Base-by-base conservation (phyloP, 78 protist genomes). In the Planoprotostelium fungivorum region DNA sequence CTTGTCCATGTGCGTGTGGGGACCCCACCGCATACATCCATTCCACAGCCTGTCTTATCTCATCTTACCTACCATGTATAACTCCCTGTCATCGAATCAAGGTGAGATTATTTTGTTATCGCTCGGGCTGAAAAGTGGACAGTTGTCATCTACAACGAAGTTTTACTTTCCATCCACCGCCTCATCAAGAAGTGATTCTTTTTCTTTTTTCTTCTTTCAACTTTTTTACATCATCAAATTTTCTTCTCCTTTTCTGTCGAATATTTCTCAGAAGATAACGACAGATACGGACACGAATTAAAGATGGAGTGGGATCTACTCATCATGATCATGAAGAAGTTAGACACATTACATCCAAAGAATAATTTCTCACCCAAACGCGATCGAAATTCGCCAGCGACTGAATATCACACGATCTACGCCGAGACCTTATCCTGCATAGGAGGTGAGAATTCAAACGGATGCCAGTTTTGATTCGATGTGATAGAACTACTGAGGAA, bases 1-100 rank as follows among this genome's bases (percentile, higher is more conserved):
- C 83, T 85, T 93, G 29, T 91, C 92, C 16, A 93, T 93, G 95
- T 93, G 92, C 0, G 91, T 90, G 1, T 93, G 95, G 95, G 95
- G 95, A 1, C 88, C 95, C 34, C 93, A 93, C 83, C 83, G 91
- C 29, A 38, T 93, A 23, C 88, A 85, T 28, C 37, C 93, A 0
- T 38, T 93, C 28, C 88, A 87, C 0, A 88, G 87, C 16, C 39
- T 87, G 86, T 89, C 92, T 0, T 84, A 89, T 25, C 85, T 51
- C 29, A 87, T 93, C 1, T n/a, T 93, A 28, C 91, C 92, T 0
- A 37, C 92, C 34, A 84, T 93, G 16, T 93, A 51, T 37, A 90
- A 93, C 89, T 86, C 93, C 38, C 36, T 93, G 36, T 63, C 88
- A 1, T 91, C 91, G 0, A 38, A 83, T 39, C 93, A 93, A 73